Evolutionary conservation across 495 filamentous ascomycete species (phyloP), one percentile per base, ranked within the genome.

Genomic region (Hypomontagnella monticulosa): DNA sequence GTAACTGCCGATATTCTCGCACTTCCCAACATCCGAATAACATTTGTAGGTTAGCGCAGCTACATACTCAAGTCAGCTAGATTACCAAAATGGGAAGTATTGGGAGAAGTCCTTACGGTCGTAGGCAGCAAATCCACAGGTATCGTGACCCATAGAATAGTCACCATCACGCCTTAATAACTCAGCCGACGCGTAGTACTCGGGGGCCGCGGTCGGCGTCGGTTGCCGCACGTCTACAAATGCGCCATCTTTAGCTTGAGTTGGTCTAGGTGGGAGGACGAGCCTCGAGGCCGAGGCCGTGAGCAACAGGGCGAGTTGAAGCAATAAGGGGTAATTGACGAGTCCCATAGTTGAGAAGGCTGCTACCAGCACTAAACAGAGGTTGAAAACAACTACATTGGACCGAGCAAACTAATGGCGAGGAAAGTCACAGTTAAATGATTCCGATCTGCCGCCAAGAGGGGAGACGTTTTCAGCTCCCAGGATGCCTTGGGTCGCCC

Each of bases 61-160:
- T 67, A 16, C 12, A 42, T 10, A 14, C 18, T 20, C 1, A 43
- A n/a, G 57, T 58, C 16, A 62, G 64, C 32, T 51, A 52, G 16
- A 40, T 37, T 36, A 34, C 0, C 23, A 1, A 43, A 34, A 0
- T 16, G 4, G 9, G 5, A 15, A 19, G 15, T 23, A 2, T 12
- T 55, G 8, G 1, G 14, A 14, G 40, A 14, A 32, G 19, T 8
- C 46, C 63, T 23, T 36, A 67, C 63, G 11, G 42, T 68, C 23
- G 4, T 59, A 33, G 14, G 65, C 20, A 19, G 59, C 65, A 36
- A 63, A 68, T 7, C 65, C 65, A 27, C 65, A 68, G 4, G 65
- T 68, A 59, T 68, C 59, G 30, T 68, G 59, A 7, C 59, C 65
- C 65, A 68, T 58, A 14, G 27, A 30, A 15, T 56, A 63, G 16